Percentiles rank a stretch among this genome's conserved stretches.
These are phyloP conservation scores for Vitis labrusca DNA, from an alignment of 164 flowering plant genomes.

Conservation along the genomic window DNA sequence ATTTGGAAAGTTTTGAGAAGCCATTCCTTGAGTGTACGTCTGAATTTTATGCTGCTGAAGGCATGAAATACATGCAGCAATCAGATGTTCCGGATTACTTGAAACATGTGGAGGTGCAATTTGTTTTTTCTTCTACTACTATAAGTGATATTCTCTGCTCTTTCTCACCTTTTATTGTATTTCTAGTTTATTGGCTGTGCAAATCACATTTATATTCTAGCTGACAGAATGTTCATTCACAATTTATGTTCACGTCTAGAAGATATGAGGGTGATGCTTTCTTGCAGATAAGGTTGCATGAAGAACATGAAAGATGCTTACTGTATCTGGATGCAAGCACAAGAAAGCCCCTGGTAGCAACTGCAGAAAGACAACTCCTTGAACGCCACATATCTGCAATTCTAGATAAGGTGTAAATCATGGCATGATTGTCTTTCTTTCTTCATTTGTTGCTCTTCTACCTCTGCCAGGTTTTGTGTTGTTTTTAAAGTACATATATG, in stretches of 20 bases:
- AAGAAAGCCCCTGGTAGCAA: conserved; percentile 77
- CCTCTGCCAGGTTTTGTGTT: neutral
- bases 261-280: conserved; percentile 9
- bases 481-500: neutral
- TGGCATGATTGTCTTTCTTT: conserved; percentile 2
- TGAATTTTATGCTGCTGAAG: conserved; percentile 97
- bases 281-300: conserved; percentile 87
- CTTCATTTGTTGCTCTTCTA: neutral
- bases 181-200: neutral
- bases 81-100: conserved; percentile 95
- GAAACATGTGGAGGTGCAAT: conserved; percentile 93
- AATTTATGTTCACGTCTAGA: conserved; percentile 5
- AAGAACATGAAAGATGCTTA: conserved; percentile 92
- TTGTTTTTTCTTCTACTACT: neutral
- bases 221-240: neutral
- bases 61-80: conserved; percentile 94
- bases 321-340: conserved; percentile 83
- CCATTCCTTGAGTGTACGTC: conserved; percentile 91
- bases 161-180: neutral
- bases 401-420: conserved; percentile 77
- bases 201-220: neutral
- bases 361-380: conserved; percentile 90
- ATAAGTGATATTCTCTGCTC: neutral
- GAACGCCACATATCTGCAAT: conserved; percentile 82
- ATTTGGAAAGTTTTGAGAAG: conserved; percentile 94